phyloP scores from a whole-genome alignment of 2,329 filamentous ascomycete genomes.

The Aspergillus jensenii region DNA sequence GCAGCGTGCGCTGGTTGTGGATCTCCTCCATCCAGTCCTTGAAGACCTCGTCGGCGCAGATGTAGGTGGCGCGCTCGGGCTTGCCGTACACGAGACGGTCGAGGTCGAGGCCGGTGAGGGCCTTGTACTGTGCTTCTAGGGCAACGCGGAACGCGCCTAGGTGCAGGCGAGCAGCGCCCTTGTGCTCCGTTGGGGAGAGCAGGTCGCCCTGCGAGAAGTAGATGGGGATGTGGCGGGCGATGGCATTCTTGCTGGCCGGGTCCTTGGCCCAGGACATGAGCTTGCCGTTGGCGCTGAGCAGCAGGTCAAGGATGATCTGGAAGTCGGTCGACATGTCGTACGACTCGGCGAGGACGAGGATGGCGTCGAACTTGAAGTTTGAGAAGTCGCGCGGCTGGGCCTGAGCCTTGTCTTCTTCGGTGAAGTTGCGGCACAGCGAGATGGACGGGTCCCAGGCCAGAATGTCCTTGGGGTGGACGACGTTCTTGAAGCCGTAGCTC shows the following conservation, averaged over 20 bases:
- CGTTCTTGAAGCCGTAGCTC: constrained; percentile 71
- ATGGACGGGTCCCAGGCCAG: constrained; percentile 68
- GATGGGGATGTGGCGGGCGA: constrained; percentile 67
- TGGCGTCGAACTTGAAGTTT: constrained; percentile 70
- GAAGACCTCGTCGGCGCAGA: constrained; percentile 73
- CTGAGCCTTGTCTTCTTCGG: constrained; percentile 64
- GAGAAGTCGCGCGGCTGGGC: constrained; percentile 70
- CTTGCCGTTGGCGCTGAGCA: constrained; percentile 67
- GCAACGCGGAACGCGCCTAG: constrained; percentile 73
- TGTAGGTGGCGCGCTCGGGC: constrained; percentile 73
- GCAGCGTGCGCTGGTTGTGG: constrained; percentile 69
- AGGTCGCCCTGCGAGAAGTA: constrained; percentile 70
- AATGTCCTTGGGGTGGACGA: constrained; percentile 72
- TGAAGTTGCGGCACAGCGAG: constrained; percentile 68
- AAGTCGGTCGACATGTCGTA: constrained; percentile 73
- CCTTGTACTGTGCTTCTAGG: constrained; percentile 65
- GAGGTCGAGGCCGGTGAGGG: constrained; percentile 67
- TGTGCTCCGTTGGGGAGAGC: constrained; percentile 65
- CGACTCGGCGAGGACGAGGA: constrained; percentile 73
- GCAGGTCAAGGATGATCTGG: constrained; percentile 73
- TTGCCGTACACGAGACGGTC: constrained; percentile 77
- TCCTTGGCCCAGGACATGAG: constrained; percentile 66
- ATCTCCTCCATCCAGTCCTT: constrained; percentile 73
- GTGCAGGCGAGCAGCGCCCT: constrained; percentile 64
- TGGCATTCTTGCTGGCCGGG: constrained; percentile 38